Evolutionary conservation across 768 basidiomycete species (phyloP), one percentile per base, ranked within the genome.

Genomic region (Termitomyces sp.): DNA sequence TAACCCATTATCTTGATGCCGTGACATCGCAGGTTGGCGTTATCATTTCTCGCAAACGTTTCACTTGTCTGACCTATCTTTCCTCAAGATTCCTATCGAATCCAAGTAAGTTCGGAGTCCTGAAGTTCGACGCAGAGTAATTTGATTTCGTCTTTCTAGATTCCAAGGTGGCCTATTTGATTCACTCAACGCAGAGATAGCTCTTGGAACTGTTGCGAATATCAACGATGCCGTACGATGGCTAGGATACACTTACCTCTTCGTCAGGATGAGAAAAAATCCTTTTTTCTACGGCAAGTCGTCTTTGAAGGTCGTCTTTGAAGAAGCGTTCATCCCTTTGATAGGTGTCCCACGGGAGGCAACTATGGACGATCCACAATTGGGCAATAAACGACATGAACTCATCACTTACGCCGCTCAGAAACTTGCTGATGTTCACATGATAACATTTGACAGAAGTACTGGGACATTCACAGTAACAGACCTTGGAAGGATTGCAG

Each of bases 231-330:
- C 86, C 7, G 85, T 96, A 15, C 86, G 86, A 61, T 99, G 97
- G 97, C 75, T 99, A 42, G 92, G 95, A 16, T 99, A 97, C 69
- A 98, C 97, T 2, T 99, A 98, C 69, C 82, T 98, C 31, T 94
- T 91, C 67, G 94, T 98, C 10, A 83, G 96, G 54, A 96, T 98
- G 94, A 79, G 84, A 48, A 91, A 89, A 68, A 96, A 94, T 65
- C 95, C 96, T 3, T 84, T 85, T 64, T 72, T 87, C 50, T 95
- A 96, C 66, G 93, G 93, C 91, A 60, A 55, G 76, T 68, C 16
- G 49, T 20, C 24, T 33, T 62, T 31, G 15, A 39, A 36, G 37
- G 76, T 68, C 16, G 49, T 20, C 24, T 33, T 62, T 31, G 15
- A 39, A 36, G 37, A n/a, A n/a, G n/a, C 13, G 24, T 13, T 36